Evolutionary conservation across 768 basidiomycete species (phyloP).

Genomic region (Phylloporus arenicola): DNA sequence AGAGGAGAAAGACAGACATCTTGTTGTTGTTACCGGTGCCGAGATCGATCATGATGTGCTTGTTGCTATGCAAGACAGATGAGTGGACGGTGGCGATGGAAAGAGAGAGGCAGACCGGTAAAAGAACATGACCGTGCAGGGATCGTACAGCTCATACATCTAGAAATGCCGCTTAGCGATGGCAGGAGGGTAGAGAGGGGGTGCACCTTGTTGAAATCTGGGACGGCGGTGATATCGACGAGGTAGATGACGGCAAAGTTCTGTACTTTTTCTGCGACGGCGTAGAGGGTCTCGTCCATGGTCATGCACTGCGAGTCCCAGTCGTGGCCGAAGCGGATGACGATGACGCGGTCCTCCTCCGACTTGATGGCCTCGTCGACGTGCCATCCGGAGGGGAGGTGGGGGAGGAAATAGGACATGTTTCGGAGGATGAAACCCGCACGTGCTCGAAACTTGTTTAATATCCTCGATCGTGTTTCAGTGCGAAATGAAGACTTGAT

Average conservation of each 20-base stretch:
- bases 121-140: slow-evolving; percentile 98
- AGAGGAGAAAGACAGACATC: slow-evolving; percentile 55
- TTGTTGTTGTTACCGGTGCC: slow-evolving; percentile 99
- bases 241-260: slow-evolving; percentile 98
- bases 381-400: slow-evolving; percentile 92
- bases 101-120: slow-evolving; percentile 61
- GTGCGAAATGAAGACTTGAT: neutral
- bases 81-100: neutral
- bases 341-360: slow-evolving; percentile 93
- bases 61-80: slow-evolving; percentile 60
- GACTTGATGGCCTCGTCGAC: slow-evolving; percentile 99
- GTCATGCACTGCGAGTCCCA: slow-evolving; percentile 95
- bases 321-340: slow-evolving; percentile 92
- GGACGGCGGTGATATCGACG: slow-evolving; percentile 92
- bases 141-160: slow-evolving; percentile 99
- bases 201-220: slow-evolving; percentile 93
- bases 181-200: neutral
- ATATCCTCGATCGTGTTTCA: neutral
- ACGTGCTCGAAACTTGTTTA: neutral
- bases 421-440: neutral
- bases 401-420: slow-evolving; percentile 90
- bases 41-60: slow-evolving; percentile 99
- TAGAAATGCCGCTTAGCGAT: slow-evolving; percentile 24
- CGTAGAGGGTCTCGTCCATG: slow-evolving; percentile 96
- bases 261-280: slow-evolving; percentile 92